Evolutionary conservation across 345 rosid species (phyloP).

Genomic region (Arabidopsis arenosa): DNA sequence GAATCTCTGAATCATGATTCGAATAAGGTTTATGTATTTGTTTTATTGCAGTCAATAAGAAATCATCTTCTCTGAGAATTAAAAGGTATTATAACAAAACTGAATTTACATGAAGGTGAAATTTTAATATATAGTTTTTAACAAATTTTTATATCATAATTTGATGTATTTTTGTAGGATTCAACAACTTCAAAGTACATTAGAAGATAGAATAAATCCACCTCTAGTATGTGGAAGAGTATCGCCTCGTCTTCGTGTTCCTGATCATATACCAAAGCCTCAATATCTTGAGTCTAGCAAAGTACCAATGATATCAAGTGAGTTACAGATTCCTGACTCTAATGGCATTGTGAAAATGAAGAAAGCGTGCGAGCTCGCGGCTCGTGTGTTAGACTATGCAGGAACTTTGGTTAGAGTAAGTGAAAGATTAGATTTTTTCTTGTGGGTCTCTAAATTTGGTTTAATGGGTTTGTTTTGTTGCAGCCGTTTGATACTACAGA

Average conservation of each 20-base stretch:
- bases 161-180: conserved; percentile 48
- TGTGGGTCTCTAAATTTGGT: conserved; percentile 12
- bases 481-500: conserved; percentile 89
- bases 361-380: conserved; percentile 87
- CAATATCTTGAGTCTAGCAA: conserved; percentile 55
- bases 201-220: conserved; percentile 47
- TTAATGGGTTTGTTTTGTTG: not conserved
- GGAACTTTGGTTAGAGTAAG: conserved; percentile 80
- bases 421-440: conserved; percentile 25
- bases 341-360: conserved; percentile 70
- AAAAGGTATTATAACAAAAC: conserved; percentile 51
- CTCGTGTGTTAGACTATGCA: conserved; percentile 74
- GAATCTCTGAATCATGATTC: not conserved
- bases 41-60: conserved; percentile 45
- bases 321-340: conserved; percentile 71
- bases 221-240: conserved; percentile 79
- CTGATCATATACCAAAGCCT: conserved; percentile 74
- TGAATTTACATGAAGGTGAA: not conserved
- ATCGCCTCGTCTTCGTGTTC: conserved; percentile 68
- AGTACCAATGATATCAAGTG: conserved; percentile 63
- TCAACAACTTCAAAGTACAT: conserved; percentile 51
- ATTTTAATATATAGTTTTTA: not conserved
- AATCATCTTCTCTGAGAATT: conserved; percentile 49
- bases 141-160: not conserved
- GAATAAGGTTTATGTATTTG: not conserved